Evolutionary conservation across 805 yeast species (phyloP), one percentile per base, ranked within the genome.

Genomic region (Grigorovia transvaalensis): DNA sequence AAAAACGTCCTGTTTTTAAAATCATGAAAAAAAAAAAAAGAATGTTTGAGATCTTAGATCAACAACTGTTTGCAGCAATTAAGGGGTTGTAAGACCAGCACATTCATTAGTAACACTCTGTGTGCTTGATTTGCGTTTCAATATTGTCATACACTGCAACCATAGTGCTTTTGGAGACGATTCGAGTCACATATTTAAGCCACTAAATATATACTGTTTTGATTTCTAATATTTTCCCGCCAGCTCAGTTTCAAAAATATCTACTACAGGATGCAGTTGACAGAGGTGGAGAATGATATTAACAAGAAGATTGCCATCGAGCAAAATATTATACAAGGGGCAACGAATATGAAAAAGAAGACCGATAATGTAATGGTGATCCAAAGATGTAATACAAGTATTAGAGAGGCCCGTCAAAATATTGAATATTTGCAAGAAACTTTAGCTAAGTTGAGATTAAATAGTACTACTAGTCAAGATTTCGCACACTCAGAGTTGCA

Each of bases 391-490:
- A 90, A 88, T 69, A 81, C 88, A 29, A 88, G 84, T 61, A 89
- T 93, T 59, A 75, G 91, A 56, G 99, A 93, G 62, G 90, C 97
- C 2, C 88, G 87, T 62, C 82, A 88, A 57, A 93, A 91, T 67
- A 85, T 93, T 57, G 90, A 88, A 58, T 93, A 91, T 62, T 77
- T 93, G 56, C 85, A 85, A 64, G 86, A 85, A 53, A 81, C 89
- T 7, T 73, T 93, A 58, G 74, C 76, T 50, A 85, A 84, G 59
- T 71, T 88, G 49, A 65, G 63, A 19, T 4, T 38, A 13, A 38
- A n/a, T 38, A 38, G 4, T 38, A 38, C 5, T 38, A 33, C 38
- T 9, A 9, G 2, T 11, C 38, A 33, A 33, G 38, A 33, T 11
- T 11, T 5, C 8, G 4, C 15, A 13, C 11, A 8, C 15, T 33